Conservation (phyloP, 2,329 filamentous ascomycete genomes). For the Cercospora sp. region DNA sequence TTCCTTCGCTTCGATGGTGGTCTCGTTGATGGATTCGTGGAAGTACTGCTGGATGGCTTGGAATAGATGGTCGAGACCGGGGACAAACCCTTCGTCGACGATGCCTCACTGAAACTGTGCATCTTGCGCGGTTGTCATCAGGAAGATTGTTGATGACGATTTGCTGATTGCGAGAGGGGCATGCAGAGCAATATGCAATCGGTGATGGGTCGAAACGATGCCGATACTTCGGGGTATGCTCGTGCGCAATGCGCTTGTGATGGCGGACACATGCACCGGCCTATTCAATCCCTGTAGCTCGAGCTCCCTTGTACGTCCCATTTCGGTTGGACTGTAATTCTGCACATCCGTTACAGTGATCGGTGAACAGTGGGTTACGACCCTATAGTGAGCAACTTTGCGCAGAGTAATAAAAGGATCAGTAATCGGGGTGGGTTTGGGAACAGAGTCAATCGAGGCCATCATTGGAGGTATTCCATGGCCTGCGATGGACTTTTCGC, state of each 20-base stretch:
- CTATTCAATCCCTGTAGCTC: background rate
- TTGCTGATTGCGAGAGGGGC: background rate
- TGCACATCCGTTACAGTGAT: background rate
- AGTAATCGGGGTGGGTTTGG: background rate
- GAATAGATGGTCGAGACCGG: background rate
- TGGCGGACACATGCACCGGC: background rate
- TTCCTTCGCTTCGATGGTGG: slow-evolving; percentile 4
- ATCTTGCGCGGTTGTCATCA: slow-evolving; percentile 1
- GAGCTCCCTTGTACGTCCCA: background rate
- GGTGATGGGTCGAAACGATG: background rate
- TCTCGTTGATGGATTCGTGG: slow-evolving; percentile 10
- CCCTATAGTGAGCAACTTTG: background rate
- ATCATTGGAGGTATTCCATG: too few relatives aligned
- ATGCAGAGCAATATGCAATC: slow-evolving; percentile 2
- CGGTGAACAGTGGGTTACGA: background rate
- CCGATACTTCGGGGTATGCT: background rate
- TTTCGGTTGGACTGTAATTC: background rate
- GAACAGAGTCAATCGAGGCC: background rate
- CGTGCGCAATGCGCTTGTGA: background rate
- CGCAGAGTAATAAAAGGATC: background rate
- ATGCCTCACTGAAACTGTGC: background rate
- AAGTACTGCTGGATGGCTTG: slow-evolving; percentile 1
- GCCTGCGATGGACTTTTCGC: background rate
- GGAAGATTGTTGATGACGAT: background rate
- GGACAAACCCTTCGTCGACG: background rate